These are phyloP conservation scores for Ascosphaera aggregata DNA, from an alignment of 2,329 filamentous ascomycete genomes.

Conservation along the genomic window DNA sequence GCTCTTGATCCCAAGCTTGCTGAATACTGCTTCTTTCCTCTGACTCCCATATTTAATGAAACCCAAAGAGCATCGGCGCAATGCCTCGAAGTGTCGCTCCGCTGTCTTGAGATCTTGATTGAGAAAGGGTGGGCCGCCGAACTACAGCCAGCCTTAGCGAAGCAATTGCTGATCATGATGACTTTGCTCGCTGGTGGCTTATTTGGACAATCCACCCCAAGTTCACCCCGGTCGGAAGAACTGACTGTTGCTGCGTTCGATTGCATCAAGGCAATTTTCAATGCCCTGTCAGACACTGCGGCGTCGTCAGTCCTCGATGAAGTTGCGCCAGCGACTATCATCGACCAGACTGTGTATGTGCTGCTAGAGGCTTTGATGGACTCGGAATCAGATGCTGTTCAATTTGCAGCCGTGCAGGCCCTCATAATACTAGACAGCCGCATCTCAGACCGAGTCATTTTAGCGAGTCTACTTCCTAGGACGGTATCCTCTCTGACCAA, in stretches of 20 bases:
- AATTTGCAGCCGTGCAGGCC: conserved; percentile 43
- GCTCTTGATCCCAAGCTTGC: conserved; percentile 57
- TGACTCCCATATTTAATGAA: conserved; percentile 64
- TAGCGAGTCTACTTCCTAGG: conserved; percentile 72
- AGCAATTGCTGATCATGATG: conserved; percentile 67
- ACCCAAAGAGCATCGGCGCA: conserved; percentile 47
- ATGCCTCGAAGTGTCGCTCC: conserved; percentile 47
- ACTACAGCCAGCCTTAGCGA: conserved; percentile 48
- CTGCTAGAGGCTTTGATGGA: conserved; percentile 51
- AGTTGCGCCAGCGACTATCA: conserved; percentile 42
- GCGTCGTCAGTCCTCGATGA: conserved; percentile 19
- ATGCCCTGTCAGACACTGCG: not conserved
- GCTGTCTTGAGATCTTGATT: conserved; percentile 52
- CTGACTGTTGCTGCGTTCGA: conserved; percentile 46
- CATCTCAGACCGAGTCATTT: conserved; percentile 46
- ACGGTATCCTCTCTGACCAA: conserved; percentile 64
- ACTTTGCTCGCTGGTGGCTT: conserved; percentile 58
- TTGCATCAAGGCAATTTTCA: conserved; percentile 43
- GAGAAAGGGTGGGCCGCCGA: conserved; percentile 53
- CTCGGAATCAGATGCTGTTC: conserved; percentile 41
- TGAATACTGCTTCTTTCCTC: conserved; percentile 85
- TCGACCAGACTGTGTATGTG: conserved; percentile 64
- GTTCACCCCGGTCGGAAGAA: conserved; percentile 38
- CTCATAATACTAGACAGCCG: conserved; percentile 37
- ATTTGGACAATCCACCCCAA: conserved; percentile 25